Conservation (phyloP, 768 basidiomycete species). For the Artomyces pyxidatus region DNA sequence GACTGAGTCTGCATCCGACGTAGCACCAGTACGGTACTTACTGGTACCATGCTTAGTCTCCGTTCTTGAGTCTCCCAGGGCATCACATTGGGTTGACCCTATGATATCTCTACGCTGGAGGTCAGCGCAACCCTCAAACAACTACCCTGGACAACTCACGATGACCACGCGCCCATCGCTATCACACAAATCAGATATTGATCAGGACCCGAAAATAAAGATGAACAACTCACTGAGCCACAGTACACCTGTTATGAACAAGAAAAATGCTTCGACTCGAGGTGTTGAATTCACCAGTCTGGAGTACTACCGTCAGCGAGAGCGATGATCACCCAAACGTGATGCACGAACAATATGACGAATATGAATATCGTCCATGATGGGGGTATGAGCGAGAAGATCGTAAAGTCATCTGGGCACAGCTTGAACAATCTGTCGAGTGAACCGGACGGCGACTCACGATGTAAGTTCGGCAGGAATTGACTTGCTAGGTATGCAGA, state of each 20-base stretch:
- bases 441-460: constrained; percentile 31
- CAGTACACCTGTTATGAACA: constrained; percentile 12
- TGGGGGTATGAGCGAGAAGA: constrained; percentile 12
- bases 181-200: background rate
- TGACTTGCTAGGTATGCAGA: constrained; percentile 56
- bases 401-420: constrained; percentile 15
- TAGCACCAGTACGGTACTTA: background rate
- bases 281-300: constrained; percentile 12
- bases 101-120: constrained; percentile 5
- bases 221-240: constrained; percentile 12
- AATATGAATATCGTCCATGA: constrained; percentile 16
- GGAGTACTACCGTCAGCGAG: background rate
- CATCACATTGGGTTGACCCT: constrained; percentile 12
- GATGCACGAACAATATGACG: constrained; percentile 7
- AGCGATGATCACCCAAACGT: background rate
- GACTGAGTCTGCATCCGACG: background rate
- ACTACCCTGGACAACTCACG: constrained; percentile 1
- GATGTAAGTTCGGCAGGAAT: constrained; percentile 58
- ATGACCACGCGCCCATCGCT: constrained; percentile 15
- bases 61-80: constrained; percentile 3
- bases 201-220: background rate
- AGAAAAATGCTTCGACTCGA: constrained; percentile 8
- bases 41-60: constrained; percentile 12
- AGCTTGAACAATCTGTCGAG: constrained; percentile 1
- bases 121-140: background rate